A percentile compares a stretch with the other conserved stretches of the same genome.
Evolutionary conservation across 202 grass and related monocot species (phyloP).

Genomic region (Miscanthus sacchariflorus): DNA sequence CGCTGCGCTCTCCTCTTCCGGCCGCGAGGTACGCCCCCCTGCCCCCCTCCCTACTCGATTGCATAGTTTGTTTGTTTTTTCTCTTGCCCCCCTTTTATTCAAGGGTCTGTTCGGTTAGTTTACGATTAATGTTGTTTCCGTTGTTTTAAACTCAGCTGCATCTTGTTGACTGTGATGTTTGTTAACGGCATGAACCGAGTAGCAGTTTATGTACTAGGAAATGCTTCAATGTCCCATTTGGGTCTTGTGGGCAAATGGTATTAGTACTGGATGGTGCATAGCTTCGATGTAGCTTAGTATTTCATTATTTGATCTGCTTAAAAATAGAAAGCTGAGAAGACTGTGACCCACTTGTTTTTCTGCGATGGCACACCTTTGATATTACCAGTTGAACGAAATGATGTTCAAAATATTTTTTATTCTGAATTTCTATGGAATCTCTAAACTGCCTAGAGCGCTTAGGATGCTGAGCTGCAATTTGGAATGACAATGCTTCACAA

Average conservation of each 20-base stretch:
- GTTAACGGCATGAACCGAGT: background rate
- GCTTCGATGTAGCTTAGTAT: background rate
- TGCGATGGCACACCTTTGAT: background rate
- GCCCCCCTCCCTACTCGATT: background rate
- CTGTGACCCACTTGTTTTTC: background rate
- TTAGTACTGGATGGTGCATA: background rate
- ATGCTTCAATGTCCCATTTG: slow-evolving; percentile 5
- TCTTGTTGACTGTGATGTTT: background rate
- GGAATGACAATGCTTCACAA: background rate
- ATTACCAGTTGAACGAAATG: background rate
- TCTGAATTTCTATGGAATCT: background rate
- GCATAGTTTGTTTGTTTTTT: slow-evolving; percentile 21
- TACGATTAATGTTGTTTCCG: background rate
- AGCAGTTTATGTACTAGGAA: slow-evolving; percentile 17
- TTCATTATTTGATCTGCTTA: background rate
- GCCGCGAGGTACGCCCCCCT: slow-evolving; percentile 64
- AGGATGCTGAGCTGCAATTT: background rate
- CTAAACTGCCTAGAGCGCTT: slow-evolving; percentile 4
- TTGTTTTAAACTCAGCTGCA: background rate
- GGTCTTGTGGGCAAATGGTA: background rate
- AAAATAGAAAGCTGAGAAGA: background rate
- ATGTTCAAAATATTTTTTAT: slow-evolving; percentile 14
- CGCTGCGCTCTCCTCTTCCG: slow-evolving; percentile 63
- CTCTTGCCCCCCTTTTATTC: background rate
- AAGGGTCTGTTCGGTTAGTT: background rate